Evolutionary conservation across 139 green algal genomes (phyloP), one percentile per base, ranked within the genome.

Genomic region (Tetradesmus lagerheimii): DNA sequence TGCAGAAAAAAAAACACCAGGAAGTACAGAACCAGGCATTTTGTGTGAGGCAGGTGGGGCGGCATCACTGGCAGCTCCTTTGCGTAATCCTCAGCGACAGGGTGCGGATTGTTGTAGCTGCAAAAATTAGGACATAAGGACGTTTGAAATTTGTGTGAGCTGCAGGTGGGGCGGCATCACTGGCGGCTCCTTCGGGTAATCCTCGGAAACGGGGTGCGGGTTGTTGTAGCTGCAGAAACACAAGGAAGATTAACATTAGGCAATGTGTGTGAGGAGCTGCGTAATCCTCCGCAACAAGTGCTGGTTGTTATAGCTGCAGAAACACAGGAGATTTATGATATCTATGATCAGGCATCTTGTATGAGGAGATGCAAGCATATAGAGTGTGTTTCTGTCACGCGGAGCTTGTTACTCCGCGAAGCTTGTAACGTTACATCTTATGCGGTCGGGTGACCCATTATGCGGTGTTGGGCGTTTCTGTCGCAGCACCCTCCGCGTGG

Each of bases 161-260:
- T 99, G 97, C 83, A 99, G 95, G 92, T 99, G 98, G 20, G 96
- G 96, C 15, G 98, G 98, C 92, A 98, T 96, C 4, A 91, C 74
- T 4, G 98, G 98, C 16, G 98, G 98, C 91, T 99, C 98, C 92
- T 99, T 99, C n/a, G 97, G 92, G 87, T 97, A 99, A 90, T 99
- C 98, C 76, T 99, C 97, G 1, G 94, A 87, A 2, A 89, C 84
- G 0, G 95, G 95, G 0, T 95, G 89, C 4, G 94, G 91, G 82
- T 93, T 94, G 91, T 93, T 93, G 93, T 99, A 99, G 91, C 66
- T 31, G 66, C 66, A 12, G 20, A 76, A 37, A 12, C 62, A 50
- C 5, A 50, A 50, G 43, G 8, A 8, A 14, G 4, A 8, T 50
- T 14, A 50, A 4, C 4, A 50, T n/a, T n/a, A n/a, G n/a, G n/a